Conservation (phyloP, 176 grass and related monocot species). For the Hordeum marinum region DNA sequence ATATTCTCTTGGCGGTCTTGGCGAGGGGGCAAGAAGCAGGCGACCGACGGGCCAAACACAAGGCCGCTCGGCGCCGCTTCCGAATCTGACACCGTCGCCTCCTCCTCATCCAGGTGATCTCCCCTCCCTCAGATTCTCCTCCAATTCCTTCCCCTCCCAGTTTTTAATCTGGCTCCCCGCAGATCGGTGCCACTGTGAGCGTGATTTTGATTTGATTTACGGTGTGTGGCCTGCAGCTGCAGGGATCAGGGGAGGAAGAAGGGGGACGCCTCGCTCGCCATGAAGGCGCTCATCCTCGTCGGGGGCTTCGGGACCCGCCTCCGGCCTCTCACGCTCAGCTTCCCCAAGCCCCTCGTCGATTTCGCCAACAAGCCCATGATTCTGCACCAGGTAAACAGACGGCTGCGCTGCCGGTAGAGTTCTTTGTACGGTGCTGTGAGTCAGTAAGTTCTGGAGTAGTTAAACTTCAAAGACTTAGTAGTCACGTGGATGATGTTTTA, state of each 20-base stretch:
- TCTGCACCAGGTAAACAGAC: constrained; percentile 73
- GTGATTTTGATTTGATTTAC: background rate
- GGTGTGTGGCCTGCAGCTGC: background rate
- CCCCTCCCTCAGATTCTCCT: background rate
- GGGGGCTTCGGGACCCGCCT: constrained; percentile 94
- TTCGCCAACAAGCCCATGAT: constrained; percentile 97
- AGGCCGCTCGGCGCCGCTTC: background rate
- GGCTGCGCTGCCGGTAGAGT: background rate
- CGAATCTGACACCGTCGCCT: background rate
- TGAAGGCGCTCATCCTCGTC: constrained; percentile 95
- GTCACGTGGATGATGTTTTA: background rate
- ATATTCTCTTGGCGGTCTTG: background rate
- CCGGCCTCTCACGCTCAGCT: constrained; percentile 77
- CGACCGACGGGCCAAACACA: background rate
- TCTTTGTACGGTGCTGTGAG: background rate
- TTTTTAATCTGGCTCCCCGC: background rate
- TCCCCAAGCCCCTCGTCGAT: constrained; percentile 95
- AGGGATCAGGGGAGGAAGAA: constrained; percentile 9
- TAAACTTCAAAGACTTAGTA: background rate
- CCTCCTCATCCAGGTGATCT: background rate
- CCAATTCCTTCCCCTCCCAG: background rate
- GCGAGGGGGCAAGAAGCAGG: background rate
- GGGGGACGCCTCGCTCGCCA: constrained; percentile 29
- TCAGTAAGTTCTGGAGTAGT: background rate
- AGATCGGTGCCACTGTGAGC: background rate